Evolutionary conservation across 1,284 basidiomycete species (phyloP), one percentile per base, ranked within the genome.

Genomic region (Entoloma clypeatum): DNA sequence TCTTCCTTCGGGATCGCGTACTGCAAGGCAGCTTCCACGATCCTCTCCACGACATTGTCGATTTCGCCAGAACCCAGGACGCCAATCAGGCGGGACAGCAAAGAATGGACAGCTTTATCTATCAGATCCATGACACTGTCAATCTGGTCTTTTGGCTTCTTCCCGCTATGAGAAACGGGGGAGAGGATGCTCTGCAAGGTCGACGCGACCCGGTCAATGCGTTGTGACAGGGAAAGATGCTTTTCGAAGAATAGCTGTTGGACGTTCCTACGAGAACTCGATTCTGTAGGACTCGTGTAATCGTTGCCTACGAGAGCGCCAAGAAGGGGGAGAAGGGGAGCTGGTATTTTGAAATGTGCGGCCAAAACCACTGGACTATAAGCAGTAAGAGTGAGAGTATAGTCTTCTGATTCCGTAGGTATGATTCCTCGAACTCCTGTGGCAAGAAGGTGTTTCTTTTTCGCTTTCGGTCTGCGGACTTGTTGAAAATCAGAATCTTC

Each of bases 301-400:
- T 95, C 92, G 58, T 93, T 94, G 21, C 92, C 92, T 7, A 90
- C 76, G 2, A 95, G 67, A 2, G 89, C 82, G 7, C 84, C 89
- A n/a, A 95, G 69, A 7, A 95, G 72, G 1, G 92, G 90, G 13
- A 95, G 75, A 36, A 91, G 72, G 0, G 79, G 74, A 0, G 78
- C 63, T 0, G 90, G 83, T 3, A 93, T 62, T 24, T 79, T 71
- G 2, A 94, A 63, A 44, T 85, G 75, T 1, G 68, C 60, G 2
- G 89, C 83, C 13, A 93, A 74, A 0, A 64, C 56, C 2, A 68
- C 56, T 0, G 89, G 85, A n/a, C 72, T 75, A 56, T 84, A 91
- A 8, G 77, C 68, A 1, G 73, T 68, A 39, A 83, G 70, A 0
- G 76, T 71, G 36, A 87, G 62, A 11, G 69, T 63, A 21, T 77